Percentiles rank a stretch among this genome's conserved stretches.
phyloP scores from a whole-genome alignment of 306 rosid species.

The Clitoria ternatea region DNA sequence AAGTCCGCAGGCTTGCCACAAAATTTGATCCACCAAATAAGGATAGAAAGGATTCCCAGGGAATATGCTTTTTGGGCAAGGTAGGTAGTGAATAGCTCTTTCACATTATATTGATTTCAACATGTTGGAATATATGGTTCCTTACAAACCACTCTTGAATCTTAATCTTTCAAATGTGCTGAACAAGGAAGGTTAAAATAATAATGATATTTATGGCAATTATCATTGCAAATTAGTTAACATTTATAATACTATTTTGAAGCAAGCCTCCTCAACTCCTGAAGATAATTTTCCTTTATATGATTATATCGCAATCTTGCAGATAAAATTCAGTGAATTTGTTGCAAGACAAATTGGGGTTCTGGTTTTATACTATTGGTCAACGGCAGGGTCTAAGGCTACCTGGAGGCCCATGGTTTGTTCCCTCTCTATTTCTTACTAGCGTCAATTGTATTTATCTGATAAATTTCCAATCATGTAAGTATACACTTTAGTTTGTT shows the following conservation, averaged over 20 bases:
- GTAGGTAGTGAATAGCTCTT: conserved; percentile 34
- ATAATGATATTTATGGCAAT: not conserved
- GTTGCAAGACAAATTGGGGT: conserved; percentile 88
- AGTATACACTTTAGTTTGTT: not conserved
- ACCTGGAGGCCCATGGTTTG: conserved; percentile 94
- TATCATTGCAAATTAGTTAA: not conserved
- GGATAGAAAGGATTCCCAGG: conserved; percentile 95
- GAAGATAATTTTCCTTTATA: conserved; percentile 8
- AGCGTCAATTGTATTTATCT: not conserved
- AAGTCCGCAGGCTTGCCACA: conserved; percentile 85
- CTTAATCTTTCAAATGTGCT: not conserved
- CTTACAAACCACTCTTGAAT: not conserved
- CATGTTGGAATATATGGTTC: conserved; percentile 10
- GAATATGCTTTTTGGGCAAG: conserved; percentile 98
- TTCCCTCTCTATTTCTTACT: conserved; percentile 22
- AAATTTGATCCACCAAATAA: conserved; percentile 80
- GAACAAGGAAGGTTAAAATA: not conserved
- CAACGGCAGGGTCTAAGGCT: conserved; percentile 92
- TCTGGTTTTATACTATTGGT: conserved; percentile 95
- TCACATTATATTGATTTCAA: not conserved
- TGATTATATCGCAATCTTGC: no score
- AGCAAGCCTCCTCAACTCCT: conserved; percentile 9
- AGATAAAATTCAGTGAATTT: conserved; percentile 94
- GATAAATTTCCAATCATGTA: conserved; percentile 15
- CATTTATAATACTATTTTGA: conserved; percentile 10